Evolutionary conservation across 2,329 filamentous ascomycete species (phyloP), one percentile per base, ranked within the genome.

Genomic region (Penicillium frequentans): DNA sequence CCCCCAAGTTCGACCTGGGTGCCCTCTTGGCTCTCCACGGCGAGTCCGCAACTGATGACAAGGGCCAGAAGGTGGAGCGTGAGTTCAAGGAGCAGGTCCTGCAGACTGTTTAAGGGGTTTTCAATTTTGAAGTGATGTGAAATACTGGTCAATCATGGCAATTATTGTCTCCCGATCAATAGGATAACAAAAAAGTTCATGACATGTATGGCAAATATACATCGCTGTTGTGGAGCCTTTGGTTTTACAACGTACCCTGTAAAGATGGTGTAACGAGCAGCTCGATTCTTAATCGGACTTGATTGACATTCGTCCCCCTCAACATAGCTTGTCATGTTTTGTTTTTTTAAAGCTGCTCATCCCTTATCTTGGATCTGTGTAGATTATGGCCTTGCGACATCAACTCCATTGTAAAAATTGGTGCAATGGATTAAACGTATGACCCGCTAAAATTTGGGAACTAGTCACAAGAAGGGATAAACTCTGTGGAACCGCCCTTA

Each of bases 1-100:
- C 89, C 68, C 95, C 95, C 77, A 99, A 99, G 87, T 98, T 99
- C 85, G 95, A 99, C 78, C 90, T 99, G 68, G 95, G 95, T 81
- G 90, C 91, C 72, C 87, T 99, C 71, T 89, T 99, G 81, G 90
- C 90, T 80, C 89, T 99, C 73, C 95, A 99, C 85, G 95, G 95
- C 82, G 95, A 99, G 86, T 96, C 93, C 64, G 89, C 87, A 75
- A 93, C 91, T 72, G 93, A 98, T 78, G 95, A 99, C 82, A 87
- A 92, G 78, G 95, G 95, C 74, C 91, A 97, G 83, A 98, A 97
- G 91, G 91, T 96, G 67, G 95, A 98, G 87, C 85, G 92, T 77
- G 93, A 99, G 83, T 99, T 98, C 90, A 96, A 97, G 90, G 93
- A 99, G 88, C 86, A 85, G 75, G 91, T 97, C 75, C 86, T 97